Conservation (phyloP, 1,139 yeast species). For the Kluyveromyces sp. region DNA sequence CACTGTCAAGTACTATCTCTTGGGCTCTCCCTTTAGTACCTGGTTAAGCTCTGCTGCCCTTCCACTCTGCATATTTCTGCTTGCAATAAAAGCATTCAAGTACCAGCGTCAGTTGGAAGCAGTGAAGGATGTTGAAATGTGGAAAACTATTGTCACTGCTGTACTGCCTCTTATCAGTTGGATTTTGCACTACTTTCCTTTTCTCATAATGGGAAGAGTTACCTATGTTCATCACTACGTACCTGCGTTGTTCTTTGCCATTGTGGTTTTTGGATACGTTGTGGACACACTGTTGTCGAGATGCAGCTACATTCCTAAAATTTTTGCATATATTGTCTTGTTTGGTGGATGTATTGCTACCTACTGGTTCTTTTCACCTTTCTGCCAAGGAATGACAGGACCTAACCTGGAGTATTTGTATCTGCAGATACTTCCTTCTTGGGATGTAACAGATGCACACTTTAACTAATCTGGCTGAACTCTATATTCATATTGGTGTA, state of each 20-base stretch:
- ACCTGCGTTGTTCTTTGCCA: constrained; percentile 75
- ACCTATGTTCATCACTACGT: constrained; percentile 78
- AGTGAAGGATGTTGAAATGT: constrained; percentile 26
- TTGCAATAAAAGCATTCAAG: constrained; percentile 39
- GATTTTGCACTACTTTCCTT: constrained; percentile 66
- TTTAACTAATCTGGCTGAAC: not conserved
- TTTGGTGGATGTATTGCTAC: constrained; percentile 35
- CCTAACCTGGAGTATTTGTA: constrained; percentile 39
- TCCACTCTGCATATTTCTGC: constrained; percentile 30
- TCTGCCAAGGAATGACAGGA: constrained; percentile 52
- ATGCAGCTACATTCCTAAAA: constrained; percentile 26
- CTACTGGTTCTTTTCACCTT: constrained; percentile 45
- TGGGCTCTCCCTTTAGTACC: constrained; percentile 62
- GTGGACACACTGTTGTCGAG: constrained; percentile 38
- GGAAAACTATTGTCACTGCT: constrained; percentile 45
- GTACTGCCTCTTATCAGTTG: constrained; percentile 62
- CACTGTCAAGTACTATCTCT: constrained; percentile 46
- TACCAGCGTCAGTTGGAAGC: constrained; percentile 55
- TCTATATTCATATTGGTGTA: not conserved
- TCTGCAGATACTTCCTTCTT: constrained; percentile 43
- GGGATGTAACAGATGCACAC: constrained; percentile 33
- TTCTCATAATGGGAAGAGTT: constrained; percentile 73
- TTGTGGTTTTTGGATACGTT: constrained; percentile 53
- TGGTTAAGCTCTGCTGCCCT: constrained; percentile 47
- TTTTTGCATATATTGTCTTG: constrained; percentile 31